Percentiles rank a stretch among this genome's conserved stretches.
These are phyloP conservation scores for Zopfochytrium polystomum DNA, from an alignment of 371 early-diverging fungal genomes.

Conservation along the genomic window DNA sequence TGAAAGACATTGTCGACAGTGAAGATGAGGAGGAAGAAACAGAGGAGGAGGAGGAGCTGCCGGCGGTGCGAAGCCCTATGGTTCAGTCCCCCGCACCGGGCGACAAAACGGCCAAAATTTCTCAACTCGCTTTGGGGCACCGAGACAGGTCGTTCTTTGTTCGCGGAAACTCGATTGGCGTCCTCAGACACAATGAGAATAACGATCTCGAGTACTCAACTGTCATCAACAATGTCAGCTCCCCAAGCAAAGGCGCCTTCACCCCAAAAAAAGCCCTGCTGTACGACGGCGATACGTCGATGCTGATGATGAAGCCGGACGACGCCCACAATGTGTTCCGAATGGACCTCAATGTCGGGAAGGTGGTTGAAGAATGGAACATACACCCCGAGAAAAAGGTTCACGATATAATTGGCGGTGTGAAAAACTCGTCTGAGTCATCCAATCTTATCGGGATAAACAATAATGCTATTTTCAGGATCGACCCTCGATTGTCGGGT, in stretches of 20 bases:
- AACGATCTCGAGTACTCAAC: constrained; percentile 64
- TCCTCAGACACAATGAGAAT: constrained; percentile 69
- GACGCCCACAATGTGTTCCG: constrained; percentile 69
- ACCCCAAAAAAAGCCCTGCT: constrained; percentile 60
- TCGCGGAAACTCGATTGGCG: constrained; percentile 80
- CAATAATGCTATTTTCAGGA: constrained; percentile 75
- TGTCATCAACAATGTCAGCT: constrained; percentile 58
- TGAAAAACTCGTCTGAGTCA: constrained; percentile 74
- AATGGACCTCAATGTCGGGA: constrained; percentile 88
- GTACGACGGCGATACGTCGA: constrained; percentile 71
- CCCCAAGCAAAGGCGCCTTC: constrained; percentile 30
- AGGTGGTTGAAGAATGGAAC: constrained; percentile 91
- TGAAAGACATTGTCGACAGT: constrained; percentile 37
- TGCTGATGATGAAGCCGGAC: constrained; percentile 68
- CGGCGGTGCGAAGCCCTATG: constrained; percentile 6
- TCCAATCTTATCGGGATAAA: constrained; percentile 76
- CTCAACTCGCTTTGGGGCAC: constrained; percentile 69
- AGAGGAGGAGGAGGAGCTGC: constrained; percentile 25
- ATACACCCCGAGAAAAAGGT: constrained; percentile 61
- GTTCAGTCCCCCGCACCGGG: constrained; percentile 7
- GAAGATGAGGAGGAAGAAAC: constrained; percentile 47
- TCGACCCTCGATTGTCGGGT: constrained; percentile 84
- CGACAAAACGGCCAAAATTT: constrained; percentile 28
- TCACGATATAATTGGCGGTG: constrained; percentile 67
- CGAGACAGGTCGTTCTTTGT: constrained; percentile 82